Evolutionary conservation across 768 basidiomycete species (phyloP).

Genomic region (Chlorophyllum brunneum): DNA sequence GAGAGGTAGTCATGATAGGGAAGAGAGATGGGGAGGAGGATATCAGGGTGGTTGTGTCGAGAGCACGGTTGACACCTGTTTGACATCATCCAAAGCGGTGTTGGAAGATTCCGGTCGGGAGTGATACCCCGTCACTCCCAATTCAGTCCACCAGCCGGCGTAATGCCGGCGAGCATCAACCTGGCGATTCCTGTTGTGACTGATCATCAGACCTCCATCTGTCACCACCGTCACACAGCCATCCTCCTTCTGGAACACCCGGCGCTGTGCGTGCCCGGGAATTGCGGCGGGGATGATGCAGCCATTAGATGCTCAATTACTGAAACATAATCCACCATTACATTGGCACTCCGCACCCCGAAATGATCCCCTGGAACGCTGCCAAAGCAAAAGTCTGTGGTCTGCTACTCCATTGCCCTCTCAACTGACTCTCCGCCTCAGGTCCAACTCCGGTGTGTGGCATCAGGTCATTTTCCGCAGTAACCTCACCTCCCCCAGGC

Average conservation of each 20-base stretch:
- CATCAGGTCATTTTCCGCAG: not conserved
- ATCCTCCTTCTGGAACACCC: not conserved
- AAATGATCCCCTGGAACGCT: conserved; percentile 57
- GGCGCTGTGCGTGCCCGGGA: not conserved
- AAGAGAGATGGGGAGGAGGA: not conserved
- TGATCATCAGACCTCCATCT: conserved; percentile 11
- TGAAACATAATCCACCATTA: not conserved
- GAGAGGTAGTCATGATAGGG: conserved; percentile 29
- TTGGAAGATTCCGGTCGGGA: conserved; percentile 9
- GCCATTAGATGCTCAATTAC: no score
- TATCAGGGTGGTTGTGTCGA: not conserved
- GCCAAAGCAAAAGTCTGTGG: conserved; percentile 38
- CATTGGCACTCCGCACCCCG: not conserved
- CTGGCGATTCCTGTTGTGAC: not conserved
- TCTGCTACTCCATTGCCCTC: not conserved
- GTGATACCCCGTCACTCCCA: not conserved
- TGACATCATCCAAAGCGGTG: conserved; percentile 7
- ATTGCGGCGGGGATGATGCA: no score
- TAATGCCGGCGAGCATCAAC: not conserved
- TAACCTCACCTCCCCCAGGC: conserved; percentile 33
- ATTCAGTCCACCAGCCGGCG: not conserved
- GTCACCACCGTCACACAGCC: no score
- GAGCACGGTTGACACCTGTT: conserved; percentile 8
- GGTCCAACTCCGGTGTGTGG: conserved; percentile 41
- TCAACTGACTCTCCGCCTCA: conserved; percentile 13